phyloP scores from a whole-genome alignment of 139 green algal genomes.

The Tetradesmus lagerheimii region DNA sequence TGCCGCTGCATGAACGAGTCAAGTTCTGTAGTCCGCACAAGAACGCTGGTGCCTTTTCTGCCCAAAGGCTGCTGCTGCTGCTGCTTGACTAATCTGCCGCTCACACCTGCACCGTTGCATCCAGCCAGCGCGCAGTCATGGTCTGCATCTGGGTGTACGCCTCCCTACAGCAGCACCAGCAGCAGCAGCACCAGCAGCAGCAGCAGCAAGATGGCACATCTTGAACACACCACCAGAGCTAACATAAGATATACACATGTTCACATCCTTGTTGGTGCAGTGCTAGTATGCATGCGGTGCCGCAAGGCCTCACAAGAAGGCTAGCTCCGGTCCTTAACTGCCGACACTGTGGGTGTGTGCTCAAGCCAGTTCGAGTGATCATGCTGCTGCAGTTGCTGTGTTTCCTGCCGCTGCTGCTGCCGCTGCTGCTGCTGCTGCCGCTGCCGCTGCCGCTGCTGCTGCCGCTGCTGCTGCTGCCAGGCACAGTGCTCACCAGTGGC shows the following conservation, averaged over 20 bases:
- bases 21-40: too few relatives aligned
- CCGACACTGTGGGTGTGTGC: too few relatives aligned
- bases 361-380: background rate
- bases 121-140: constrained; percentile 47
- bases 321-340: too few relatives aligned
- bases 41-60: too few relatives aligned
- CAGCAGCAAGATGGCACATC: background rate
- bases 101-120: constrained; percentile 46
- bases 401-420: background rate
- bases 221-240: too few relatives aligned
- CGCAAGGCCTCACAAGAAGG: too few relatives aligned
- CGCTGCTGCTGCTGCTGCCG: background rate
- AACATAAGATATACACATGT: background rate
- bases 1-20: too few relatives aligned
- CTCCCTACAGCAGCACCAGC: constrained; percentile 25
- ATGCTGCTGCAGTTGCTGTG: background rate
- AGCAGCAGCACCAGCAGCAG: constrained; percentile 4
- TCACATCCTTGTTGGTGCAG: background rate
- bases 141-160: constrained; percentile 32
- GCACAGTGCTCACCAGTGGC: background rate
- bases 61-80: too few relatives aligned
- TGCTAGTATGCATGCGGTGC: background rate
- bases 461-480: background rate
- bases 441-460: background rate
- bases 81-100: too few relatives aligned